These are phyloP conservation scores for Boletus huronensis DNA, from an alignment of 768 basidiomycete genomes.

Conservation along the genomic window DNA sequence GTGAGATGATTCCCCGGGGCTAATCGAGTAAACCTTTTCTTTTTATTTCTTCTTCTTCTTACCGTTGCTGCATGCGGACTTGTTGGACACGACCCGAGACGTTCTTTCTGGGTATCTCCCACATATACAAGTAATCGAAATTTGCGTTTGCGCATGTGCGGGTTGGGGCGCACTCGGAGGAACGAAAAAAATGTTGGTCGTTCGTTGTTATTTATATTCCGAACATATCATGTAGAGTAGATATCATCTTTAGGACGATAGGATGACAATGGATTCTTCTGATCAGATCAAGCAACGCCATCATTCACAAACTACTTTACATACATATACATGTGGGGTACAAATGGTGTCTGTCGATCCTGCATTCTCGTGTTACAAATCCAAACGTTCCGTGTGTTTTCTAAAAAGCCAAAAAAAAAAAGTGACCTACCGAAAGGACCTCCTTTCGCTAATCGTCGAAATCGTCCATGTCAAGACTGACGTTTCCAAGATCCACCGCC, in stretches of 20 bases:
- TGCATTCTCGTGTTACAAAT: neutral
- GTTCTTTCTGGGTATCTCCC: neutral
- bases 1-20: neutral
- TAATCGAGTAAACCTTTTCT: neutral
- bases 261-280: too few relatives aligned
- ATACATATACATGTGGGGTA: conserved; percentile 5
- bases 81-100: neutral
- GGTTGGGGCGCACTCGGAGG: neutral
- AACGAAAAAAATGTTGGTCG: neutral
- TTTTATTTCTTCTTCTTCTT: neutral
- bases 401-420: too few relatives aligned
- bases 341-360: neutral
- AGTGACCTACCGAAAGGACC: neutral
- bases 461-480: conserved; percentile 22
- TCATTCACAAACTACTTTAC: neutral
- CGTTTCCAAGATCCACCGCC: conserved; percentile 16
- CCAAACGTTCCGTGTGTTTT: neutral
- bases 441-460: conserved; percentile 20
- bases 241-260: neutral
- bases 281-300: too few relatives aligned
- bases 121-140: neutral
- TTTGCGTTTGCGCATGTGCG: neutral
- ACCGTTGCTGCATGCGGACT: neutral
- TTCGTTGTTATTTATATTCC: neutral
- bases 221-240: conserved; percentile 2